These are phyloP conservation scores for Stachybotrys chlorohalonatus DNA, from an alignment of 2,329 filamentous ascomycete genomes.

Conservation along the genomic window DNA sequence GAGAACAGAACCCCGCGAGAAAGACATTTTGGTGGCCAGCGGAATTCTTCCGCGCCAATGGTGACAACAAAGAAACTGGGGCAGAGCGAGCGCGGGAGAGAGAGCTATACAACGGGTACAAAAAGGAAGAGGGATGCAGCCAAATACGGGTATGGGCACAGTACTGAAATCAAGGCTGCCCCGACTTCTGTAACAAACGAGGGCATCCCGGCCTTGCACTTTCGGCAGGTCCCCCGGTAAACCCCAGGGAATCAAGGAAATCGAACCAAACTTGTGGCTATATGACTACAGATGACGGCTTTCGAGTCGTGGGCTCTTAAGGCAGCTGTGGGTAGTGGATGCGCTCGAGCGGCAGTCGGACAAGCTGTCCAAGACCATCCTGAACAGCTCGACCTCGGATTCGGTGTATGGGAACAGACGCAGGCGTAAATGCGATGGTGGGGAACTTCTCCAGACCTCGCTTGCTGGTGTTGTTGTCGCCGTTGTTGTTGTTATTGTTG, in stretches of 20 bases:
- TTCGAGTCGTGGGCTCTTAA: constrained; percentile 3
- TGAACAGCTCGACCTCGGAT: constrained; percentile 5
- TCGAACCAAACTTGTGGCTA: too few relatives aligned
- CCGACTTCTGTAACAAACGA: not conserved
- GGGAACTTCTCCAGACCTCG: constrained; percentile 15
- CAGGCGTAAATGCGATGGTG: constrained; percentile 3
- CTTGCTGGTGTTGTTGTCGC: constrained; percentile 17
- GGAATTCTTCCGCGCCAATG: not conserved
- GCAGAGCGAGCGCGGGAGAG: not conserved
- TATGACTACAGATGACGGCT: too few relatives aligned
- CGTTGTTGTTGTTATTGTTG: constrained; percentile 1
- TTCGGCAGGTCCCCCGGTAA: too few relatives aligned
- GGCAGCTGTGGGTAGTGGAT: constrained; percentile 15
- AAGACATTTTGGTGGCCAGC: not conserved
- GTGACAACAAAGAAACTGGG: not conserved
- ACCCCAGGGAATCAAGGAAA: too few relatives aligned
- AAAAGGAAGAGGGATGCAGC: constrained; percentile 3
- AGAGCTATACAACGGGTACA: constrained; percentile 1
- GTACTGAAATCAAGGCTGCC: not conserved
- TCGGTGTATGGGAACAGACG: not conserved
- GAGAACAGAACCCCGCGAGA: not conserved
- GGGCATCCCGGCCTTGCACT: too few relatives aligned
- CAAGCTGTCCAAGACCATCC: constrained; percentile 7
- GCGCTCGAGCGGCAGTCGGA: constrained; percentile 8
- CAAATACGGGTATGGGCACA: not conserved